Evolutionary conservation across 2,329 filamentous ascomycete species (phyloP).

Genomic region (Pseudogymnoascus pannorum): DNA sequence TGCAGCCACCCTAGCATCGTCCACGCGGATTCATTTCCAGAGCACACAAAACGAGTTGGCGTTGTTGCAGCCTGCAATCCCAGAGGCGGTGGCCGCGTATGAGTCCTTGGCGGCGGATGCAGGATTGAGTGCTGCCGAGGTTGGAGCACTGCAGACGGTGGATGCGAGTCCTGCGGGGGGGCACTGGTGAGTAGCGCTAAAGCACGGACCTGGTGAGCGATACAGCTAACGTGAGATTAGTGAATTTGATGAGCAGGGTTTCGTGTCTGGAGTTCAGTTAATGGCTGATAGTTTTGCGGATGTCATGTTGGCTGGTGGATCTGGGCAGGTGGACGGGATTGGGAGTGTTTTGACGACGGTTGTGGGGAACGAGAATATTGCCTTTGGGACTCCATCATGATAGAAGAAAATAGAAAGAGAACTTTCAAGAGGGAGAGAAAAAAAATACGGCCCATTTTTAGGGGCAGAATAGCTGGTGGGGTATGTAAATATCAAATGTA

Average conservation of each 20-base stretch:
- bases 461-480: not conserved
- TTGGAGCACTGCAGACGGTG: constrained; percentile 48
- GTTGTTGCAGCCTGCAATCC: constrained; percentile 43
- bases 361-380: constrained; percentile 21
- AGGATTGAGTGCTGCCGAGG: constrained; percentile 37
- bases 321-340: constrained; percentile 43
- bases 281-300: constrained; percentile 45
- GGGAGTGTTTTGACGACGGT: constrained; percentile 39
- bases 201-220: not conserved
- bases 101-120: constrained; percentile 39
- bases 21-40: constrained; percentile 49
- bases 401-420: no score
- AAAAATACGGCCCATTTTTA: not conserved
- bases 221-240: constrained; percentile 20
- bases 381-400: constrained; percentile 9
- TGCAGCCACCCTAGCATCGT: constrained; percentile 34
- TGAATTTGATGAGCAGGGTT: constrained; percentile 47
- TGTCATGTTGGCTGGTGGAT: constrained; percentile 43
- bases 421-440: not conserved
- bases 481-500: not conserved
- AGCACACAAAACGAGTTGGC: constrained; percentile 45
- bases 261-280: constrained; percentile 50
- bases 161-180: constrained; percentile 49
- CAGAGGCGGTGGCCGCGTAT: constrained; percentile 42
- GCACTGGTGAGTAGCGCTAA: constrained; percentile 32